Evolutionary conservation across 495 filamentous ascomycete genomes (phyloP), one percentile per base, ranked within the genome.

Genomic region (Podospora fimiseda): DNA sequence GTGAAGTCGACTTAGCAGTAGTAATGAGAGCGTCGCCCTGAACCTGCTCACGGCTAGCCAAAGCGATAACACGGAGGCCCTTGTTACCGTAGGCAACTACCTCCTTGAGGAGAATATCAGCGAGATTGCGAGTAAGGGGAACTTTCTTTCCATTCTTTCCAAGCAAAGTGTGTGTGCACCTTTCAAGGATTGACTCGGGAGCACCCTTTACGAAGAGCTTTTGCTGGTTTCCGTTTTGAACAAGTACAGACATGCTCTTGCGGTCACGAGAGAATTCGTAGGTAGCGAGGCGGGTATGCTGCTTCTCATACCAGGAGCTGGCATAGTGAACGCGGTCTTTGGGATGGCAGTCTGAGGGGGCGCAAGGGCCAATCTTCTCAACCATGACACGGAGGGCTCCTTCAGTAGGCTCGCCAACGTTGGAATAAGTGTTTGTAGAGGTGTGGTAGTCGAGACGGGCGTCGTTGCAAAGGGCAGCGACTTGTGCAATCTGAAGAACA

Each of bases 201-300:
- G 94, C 94, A 56, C 94, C 94, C 71, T 99, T 99, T 53, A 97
- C 93, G 20, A 99, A 81, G 13, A 99, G 84, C 64, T 85, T 87
- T 67, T 92, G 79, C 30, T 82, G 66, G 39, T 74, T 75, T 43
- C 76, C 80, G 41, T 79, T 72, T 48, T 85, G 83, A 43, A 93
- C 86, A 15, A 96, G 80, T 23, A 97, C 94, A 21, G 94, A 99
- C 94, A 99, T 99, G 65, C 94, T 97, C 79, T 99, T 99, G 18
- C 94, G 80, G 67, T 97, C 94, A 62, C 94, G 84, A 4, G 94
- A 97, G 70, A 99, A 99, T 66, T 99, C 94, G 56, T 91, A 99
- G 13, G 89, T 95, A 1, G 91, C 84, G 51, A 95, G 78, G 49
- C 84, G 81, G 27, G 83, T 81, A 44, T 81, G 78, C 60, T 79